Evolutionary conservation across 1,284 basidiomycete genomes (phyloP).

Genomic region (Fomitopsis schrenkii): DNA sequence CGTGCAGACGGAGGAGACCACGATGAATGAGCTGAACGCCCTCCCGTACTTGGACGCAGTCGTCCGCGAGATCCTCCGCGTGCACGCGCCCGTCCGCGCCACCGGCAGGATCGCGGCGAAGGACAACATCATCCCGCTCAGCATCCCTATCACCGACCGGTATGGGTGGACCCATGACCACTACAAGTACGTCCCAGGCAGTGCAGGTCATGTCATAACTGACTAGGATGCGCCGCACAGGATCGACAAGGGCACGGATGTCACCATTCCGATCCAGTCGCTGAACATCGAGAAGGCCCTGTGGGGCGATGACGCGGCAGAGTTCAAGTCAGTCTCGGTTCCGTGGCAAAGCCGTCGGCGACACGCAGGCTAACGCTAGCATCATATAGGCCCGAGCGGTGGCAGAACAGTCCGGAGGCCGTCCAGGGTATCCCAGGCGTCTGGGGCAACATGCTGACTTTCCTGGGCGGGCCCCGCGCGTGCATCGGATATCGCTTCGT

Average conservation of each 20-base stretch:
- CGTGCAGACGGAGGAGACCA: constrained; percentile 24
- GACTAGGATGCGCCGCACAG: constrained; percentile 17
- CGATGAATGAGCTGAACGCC: constrained; percentile 33
- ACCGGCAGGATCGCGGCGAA: constrained; percentile 42
- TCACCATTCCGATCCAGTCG: constrained; percentile 42
- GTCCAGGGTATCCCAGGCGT: constrained; percentile 49
- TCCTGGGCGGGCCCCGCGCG: constrained; percentile 55
- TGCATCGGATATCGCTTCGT: constrained; percentile 74
- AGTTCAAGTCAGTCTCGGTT: too few relatives aligned
- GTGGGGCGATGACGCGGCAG: constrained; percentile 7
- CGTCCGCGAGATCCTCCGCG: constrained; percentile 65
- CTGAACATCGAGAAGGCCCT: constrained; percentile 8
- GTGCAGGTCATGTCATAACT: background rate
- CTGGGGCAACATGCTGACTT: constrained; percentile 56
- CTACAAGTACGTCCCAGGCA: constrained; percentile 22
- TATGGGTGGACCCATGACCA: constrained; percentile 23
- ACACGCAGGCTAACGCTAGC: too few relatives aligned
- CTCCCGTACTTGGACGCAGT: constrained; percentile 66
- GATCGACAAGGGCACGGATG: constrained; percentile 40
- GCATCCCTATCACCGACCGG: constrained; percentile 24
- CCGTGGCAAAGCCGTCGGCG: too few relatives aligned
- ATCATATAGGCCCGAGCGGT: constrained; percentile 38
- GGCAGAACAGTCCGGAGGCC: too few relatives aligned
- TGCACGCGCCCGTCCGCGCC: constrained; percentile 65
- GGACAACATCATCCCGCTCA: constrained; percentile 42